Conservation (phyloP, 768 basidiomycete species). For the Leccinellum albellum region DNA sequence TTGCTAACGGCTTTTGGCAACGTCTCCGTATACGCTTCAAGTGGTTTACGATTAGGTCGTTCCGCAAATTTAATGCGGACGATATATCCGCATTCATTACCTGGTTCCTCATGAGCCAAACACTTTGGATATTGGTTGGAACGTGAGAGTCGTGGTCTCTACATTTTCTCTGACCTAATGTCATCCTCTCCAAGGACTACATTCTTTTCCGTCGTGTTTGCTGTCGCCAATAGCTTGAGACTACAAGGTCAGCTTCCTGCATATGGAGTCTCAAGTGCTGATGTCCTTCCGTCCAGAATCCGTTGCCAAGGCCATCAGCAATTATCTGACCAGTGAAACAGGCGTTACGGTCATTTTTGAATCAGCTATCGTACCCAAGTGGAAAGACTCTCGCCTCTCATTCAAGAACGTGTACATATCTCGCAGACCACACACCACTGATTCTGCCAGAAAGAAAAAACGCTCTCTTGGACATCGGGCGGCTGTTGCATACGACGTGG, state of each 20-base stretch:
- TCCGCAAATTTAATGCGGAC: conserved; percentile 92
- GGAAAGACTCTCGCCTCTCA: conserved; percentile 92
- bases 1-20: conserved; percentile 88
- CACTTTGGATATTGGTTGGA: conserved; percentile 92
- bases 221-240: conserved; percentile 80
- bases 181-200: conserved; percentile 59
- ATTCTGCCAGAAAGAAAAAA: conserved; percentile 14
- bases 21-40: conserved; percentile 88
- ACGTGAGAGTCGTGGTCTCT: conserved; percentile 32
- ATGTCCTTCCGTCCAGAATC: conserved; percentile 48
- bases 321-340: conserved; percentile 90
- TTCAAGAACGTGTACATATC: conserved; percentile 97
- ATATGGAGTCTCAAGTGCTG: not conserved
- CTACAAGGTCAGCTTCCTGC: conserved; percentile 59
- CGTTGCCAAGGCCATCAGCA: conserved; percentile 83
- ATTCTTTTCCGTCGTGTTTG: conserved; percentile 91
- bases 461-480: conserved; percentile 44
- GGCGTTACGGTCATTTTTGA: conserved; percentile 95
- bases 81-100: conserved; percentile 96
- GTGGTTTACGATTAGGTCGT: conserved; percentile 95
- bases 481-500: conserved; percentile 72
- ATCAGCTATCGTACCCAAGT: conserved; percentile 95
- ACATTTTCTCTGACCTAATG: not conserved
- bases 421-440: conserved; percentile 51
- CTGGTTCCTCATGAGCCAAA: conserved; percentile 95